phyloP scores from a whole-genome alignment of 2,329 filamentous ascomycete species.

The Phyllosticta citribraziliensis region DNA sequence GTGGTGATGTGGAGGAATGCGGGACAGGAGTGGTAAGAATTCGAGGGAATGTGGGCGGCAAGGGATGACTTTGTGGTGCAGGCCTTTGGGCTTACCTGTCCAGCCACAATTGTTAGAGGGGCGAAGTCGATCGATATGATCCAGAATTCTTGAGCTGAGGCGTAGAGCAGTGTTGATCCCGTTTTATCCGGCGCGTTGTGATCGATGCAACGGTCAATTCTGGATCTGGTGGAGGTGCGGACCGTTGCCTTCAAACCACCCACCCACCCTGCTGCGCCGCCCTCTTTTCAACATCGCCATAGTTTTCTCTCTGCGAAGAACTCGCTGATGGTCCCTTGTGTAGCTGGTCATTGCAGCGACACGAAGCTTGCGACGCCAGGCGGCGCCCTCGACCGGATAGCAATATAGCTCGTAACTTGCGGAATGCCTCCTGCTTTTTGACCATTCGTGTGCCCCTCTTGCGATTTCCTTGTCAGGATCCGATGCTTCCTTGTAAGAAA shows the following conservation, averaged over 20 bases:
- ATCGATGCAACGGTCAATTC: conserved; percentile 29
- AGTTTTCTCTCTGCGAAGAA: neutral
- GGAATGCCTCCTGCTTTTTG: neutral
- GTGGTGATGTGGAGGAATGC: conserved; percentile 19
- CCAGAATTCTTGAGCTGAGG: conserved; percentile 12
- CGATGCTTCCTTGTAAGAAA: neutral
- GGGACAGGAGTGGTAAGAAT: conserved; percentile 14
- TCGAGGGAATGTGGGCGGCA: conserved; percentile 15
- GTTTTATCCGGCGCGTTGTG: conserved; percentile 43
- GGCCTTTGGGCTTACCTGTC: conserved; percentile 11
- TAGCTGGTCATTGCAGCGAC: neutral
- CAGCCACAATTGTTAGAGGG: neutral
- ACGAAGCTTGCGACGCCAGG: neutral
- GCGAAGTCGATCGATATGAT: neutral
- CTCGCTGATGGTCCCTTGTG: neutral
- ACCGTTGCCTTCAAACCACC: conserved; percentile 38
- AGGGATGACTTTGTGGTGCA: conserved; percentile 20
- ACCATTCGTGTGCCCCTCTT: neutral
- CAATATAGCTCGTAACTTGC: neutral
- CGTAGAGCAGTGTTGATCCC: conserved; percentile 26
- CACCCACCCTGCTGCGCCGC: conserved; percentile 29
- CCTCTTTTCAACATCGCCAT: conserved; percentile 28
- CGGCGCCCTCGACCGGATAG: neutral
- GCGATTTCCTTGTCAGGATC: neutral
- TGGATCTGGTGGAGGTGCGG: conserved; percentile 35